phyloP scores from a whole-genome alignment of 257 asterid species.

The Solanum rostratum region DNA sequence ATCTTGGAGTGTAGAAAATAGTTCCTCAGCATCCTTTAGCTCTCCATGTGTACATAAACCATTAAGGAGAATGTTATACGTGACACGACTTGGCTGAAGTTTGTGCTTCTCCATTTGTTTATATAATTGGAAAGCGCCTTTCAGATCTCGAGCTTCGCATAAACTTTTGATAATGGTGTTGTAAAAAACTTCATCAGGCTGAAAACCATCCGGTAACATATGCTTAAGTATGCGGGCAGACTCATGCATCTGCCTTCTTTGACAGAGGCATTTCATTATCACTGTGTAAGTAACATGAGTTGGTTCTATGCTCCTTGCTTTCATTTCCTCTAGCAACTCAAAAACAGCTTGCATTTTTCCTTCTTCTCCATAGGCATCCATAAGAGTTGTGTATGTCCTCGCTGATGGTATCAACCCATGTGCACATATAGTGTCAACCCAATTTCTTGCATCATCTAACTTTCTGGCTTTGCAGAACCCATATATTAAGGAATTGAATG shows the following conservation, averaged over 20 bases:
- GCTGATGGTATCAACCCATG: conserved; percentile 45
- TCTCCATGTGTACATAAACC: conserved; percentile 53
- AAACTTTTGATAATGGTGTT: conserved; percentile 50
- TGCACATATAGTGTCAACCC: conserved; percentile 22
- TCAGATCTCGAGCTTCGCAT: conserved; percentile 33
- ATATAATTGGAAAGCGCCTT: conserved; percentile 29
- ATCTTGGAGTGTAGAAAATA: conserved; percentile 33
- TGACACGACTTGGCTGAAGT: conserved; percentile 39
- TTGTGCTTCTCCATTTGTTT: conserved; percentile 35
- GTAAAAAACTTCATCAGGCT: conserved; percentile 50
- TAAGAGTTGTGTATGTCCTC: conserved; percentile 56
- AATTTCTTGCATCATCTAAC: conserved; percentile 29
- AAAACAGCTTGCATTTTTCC: conserved; percentile 24
- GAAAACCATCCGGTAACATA: conserved; percentile 42
- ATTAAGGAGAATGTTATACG: conserved; percentile 53
- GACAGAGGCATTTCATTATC: conserved; percentile 51
- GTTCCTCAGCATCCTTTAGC: conserved; percentile 41
- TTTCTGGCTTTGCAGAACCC: conserved; percentile 48
- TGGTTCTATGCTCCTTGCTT: conserved; percentile 35
- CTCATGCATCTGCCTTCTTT: conserved; percentile 38
- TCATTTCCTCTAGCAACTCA: conserved; percentile 45
- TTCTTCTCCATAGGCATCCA: conserved; percentile 53
- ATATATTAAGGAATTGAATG: conserved; percentile 60
- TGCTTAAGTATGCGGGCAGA: conserved; percentile 25
- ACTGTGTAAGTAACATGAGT: conserved; percentile 65